Conservation (phyloP, 768 basidiomycete species). For the Mycena alexandri region DNA sequence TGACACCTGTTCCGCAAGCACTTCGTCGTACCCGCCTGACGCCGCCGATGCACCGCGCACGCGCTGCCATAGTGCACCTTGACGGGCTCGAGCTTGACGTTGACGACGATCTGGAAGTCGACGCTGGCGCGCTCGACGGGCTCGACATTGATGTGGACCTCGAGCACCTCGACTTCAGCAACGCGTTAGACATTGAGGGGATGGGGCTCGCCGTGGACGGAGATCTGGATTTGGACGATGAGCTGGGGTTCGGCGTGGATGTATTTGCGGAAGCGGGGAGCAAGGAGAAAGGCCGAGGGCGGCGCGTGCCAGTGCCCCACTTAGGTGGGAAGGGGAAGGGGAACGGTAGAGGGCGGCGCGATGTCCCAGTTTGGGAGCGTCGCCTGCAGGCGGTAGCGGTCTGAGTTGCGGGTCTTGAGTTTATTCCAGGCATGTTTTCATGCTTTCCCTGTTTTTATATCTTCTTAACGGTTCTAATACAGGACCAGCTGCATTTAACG, state of each 20-base stretch:
- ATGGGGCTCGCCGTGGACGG: conserved; percentile 33
- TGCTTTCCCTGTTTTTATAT: too few relatives aligned
- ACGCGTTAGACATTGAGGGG: conserved; percentile 27
- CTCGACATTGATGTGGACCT: conserved; percentile 32
- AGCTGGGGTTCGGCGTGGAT: conserved; percentile 14
- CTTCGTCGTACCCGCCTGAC: conserved; percentile 21
- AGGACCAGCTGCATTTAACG: too few relatives aligned
- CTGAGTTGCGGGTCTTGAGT: too few relatives aligned
- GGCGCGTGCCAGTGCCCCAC: conserved; percentile 18
- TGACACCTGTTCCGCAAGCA: background rate
- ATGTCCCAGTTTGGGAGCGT: too few relatives aligned
- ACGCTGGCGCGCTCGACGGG: conserved; percentile 17
- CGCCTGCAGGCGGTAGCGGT: too few relatives aligned
- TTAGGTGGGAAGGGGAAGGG: conserved; percentile 4
- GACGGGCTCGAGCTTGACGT: conserved; percentile 9
- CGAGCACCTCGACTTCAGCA: conserved; percentile 30
- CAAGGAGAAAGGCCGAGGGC: conserved; percentile 5
- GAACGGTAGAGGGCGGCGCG: background rate
- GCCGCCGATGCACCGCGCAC: conserved; percentile 21
- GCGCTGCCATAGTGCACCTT: conserved; percentile 22
- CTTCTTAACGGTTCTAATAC: too few relatives aligned
- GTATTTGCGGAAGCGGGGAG: conserved; percentile 27
- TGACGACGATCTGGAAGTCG: background rate
- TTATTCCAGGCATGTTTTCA: too few relatives aligned
- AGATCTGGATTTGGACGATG: conserved; percentile 10